Conservation (phyloP, 768 basidiomycete genomes). For the Xerocomellus dryophilus region DNA sequence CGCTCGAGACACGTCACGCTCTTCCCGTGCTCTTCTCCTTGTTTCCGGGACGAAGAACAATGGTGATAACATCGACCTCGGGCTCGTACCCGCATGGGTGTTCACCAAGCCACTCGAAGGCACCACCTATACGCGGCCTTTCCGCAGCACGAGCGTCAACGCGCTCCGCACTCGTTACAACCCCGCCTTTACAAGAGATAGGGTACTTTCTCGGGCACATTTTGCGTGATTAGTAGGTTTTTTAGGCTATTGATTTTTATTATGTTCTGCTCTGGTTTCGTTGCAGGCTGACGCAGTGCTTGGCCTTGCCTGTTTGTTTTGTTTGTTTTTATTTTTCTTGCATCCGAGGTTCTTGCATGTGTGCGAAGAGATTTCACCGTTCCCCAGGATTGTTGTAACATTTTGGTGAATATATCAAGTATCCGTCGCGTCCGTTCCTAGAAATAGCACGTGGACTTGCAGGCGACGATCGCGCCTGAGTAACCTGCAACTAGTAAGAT, state of each 20-base stretch:
- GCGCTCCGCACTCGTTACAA: conserved; percentile 51
- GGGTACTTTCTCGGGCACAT: conserved; percentile 60
- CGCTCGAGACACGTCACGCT: conserved; percentile 45
- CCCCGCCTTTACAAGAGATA: conserved; percentile 36
- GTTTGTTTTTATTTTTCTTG: not conserved
- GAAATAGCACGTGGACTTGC: not conserved
- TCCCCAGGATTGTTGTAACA: not conserved
- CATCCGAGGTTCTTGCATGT: not conserved
- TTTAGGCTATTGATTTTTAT: not conserved
- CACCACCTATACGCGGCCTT: conserved; percentile 57
- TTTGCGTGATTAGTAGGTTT: conserved; percentile 4
- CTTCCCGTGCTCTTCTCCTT: conserved; percentile 39
- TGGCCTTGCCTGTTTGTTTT: not conserved
- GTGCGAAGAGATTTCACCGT: not conserved
- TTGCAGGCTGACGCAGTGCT: not conserved
- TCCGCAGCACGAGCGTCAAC: conserved; percentile 50
- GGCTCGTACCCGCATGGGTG: conserved; percentile 74
- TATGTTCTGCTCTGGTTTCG: not conserved
- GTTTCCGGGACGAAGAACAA: conserved; percentile 10
- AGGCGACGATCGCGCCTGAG: not conserved
- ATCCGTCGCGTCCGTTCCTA: not conserved
- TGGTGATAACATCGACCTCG: conserved; percentile 55
- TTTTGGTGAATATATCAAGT: not conserved
- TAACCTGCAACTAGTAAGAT: not conserved
- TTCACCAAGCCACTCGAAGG: conserved; percentile 65